Evolutionary conservation across 441 rosid genomes (phyloP), one percentile per base, ranked within the genome.

Genomic region (Populus hybrid): DNA sequence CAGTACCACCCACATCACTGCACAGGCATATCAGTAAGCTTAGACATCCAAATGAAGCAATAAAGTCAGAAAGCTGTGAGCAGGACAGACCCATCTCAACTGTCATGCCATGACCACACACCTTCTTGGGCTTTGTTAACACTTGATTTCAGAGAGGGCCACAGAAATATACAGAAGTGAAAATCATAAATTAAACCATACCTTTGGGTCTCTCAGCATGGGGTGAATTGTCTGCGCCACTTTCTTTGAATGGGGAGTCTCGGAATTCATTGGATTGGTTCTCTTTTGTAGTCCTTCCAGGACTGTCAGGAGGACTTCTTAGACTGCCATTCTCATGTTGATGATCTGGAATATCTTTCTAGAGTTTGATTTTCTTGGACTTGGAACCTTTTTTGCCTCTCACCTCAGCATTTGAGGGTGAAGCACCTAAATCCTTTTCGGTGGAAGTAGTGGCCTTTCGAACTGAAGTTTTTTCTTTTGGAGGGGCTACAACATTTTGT

Each of bases 401-500:
- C 40, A 77, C 85, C 65, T 87, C 89, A 53, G 83, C 80, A 85
- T 82, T 80, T 72, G 84, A 77, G 71, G 88, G 82, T 74, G 82
- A 78, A 76, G 79, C 71, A 73, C 80, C 75, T n/a, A 74, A 77
- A 81, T 78, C 83, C 24, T 82, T 86, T 66, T 81, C 76, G 21
- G 79, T 76, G 36, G 93, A 84, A 83, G 78, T 61, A 61, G 76
- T 69, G 72, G 80, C 90, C 53, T 84, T 85, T 70, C 76, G 68
- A 84, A 82, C 79, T 21, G 38, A 45, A 80, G 86, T 76, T 78
- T 93, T 94, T 82, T 85, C 84, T 87, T 92, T 96, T 42, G 97
- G 99, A 68, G 95, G 94, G 78, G 97, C 98, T 64, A 90, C 72
- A 71, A 93, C 91, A 87, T 94, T 96, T 89, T 93, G 91, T 73